Conservation (phyloP, 495 filamentous ascomycete species). For the Xylona heveae region DNA sequence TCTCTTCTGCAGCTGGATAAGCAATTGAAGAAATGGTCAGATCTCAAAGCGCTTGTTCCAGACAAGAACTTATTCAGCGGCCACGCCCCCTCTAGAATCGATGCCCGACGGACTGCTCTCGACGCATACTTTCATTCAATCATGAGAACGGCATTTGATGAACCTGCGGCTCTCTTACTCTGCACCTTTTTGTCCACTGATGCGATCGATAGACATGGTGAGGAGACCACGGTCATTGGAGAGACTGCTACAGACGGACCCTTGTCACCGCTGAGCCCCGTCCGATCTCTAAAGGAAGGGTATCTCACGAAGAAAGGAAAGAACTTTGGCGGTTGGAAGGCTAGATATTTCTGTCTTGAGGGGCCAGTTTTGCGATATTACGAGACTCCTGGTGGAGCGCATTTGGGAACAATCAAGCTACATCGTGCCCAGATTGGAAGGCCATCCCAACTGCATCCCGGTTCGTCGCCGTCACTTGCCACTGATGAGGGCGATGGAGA, state of each 20-base stretch:
- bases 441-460: slow-evolving; percentile 43
- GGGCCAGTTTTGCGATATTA: slow-evolving; percentile 81
- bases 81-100: slow-evolving; percentile 84
- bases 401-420: slow-evolving; percentile 85
- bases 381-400: slow-evolving; percentile 67
- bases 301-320: slow-evolving; percentile 94
- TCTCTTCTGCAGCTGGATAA: slow-evolving; percentile 68
- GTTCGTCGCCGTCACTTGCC: slow-evolving; percentile 31
- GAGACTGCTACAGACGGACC: background rate
- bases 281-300: slow-evolving; percentile 48
- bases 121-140: slow-evolving; percentile 72
- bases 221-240: background rate
- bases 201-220: slow-evolving; percentile 50
- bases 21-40: slow-evolving; percentile 44
- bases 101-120: slow-evolving; percentile 61
- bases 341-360: slow-evolving; percentile 79
- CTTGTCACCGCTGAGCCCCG: slow-evolving; percentile 12
- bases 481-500: slow-evolving; percentile 73
- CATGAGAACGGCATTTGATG: slow-evolving; percentile 62
- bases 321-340: slow-evolving; percentile 99
- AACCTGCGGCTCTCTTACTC: slow-evolving; percentile 53
- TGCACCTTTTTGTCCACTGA: slow-evolving; percentile 80
- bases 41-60: slow-evolving; percentile 51
- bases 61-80: slow-evolving; percentile 75
- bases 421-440: slow-evolving; percentile 85